A percentile compares a stretch with the other conserved stretches of the same genome.
These are phyloP conservation scores for Epichloe bromicola DNA, from an alignment of 2,329 filamentous ascomycete genomes.

Conservation along the genomic window DNA sequence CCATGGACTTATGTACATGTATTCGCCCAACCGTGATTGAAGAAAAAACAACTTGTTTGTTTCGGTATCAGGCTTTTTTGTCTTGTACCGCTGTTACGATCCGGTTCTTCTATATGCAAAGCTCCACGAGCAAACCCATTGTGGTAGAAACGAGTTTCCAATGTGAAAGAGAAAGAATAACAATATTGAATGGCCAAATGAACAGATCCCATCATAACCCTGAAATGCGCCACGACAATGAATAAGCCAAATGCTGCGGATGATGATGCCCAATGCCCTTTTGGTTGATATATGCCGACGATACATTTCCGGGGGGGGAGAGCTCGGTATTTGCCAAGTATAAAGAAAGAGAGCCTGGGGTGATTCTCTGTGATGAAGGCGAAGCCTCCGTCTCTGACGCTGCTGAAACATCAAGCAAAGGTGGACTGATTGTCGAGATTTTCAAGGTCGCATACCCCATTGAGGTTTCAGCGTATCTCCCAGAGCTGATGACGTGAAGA, in stretches of 20 bases:
- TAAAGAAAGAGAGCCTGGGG: no score
- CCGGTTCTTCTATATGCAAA: constrained; percentile 23
- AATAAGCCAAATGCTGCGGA: constrained; percentile 7
- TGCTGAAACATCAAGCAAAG: neutral
- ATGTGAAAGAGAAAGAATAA: constrained; percentile 13
- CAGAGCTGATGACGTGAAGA: constrained; percentile 63
- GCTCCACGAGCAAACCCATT: constrained; percentile 13
- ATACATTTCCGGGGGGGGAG: neutral
- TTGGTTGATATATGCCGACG: neutral
- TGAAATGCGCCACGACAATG: constrained; percentile 7
- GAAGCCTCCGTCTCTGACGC: neutral
- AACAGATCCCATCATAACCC: constrained; percentile 4
- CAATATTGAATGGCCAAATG: constrained; percentile 7
- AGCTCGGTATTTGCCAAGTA: neutral
- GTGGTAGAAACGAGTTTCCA: constrained; percentile 13
- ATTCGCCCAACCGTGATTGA: constrained; percentile 12
- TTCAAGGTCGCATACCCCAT: constrained; percentile 40
- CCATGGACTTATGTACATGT: constrained; percentile 18
- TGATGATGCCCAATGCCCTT: neutral
- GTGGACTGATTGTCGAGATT: neutral
- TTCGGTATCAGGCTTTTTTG: constrained; percentile 17
- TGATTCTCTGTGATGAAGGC: no score
- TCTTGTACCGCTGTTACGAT: constrained; percentile 11
- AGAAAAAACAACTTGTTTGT: neutral
- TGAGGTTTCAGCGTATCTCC: constrained; percentile 44